phyloP scores from a whole-genome alignment of 345 rosid genomes.

The Hibiscus mutabilis region DNA sequence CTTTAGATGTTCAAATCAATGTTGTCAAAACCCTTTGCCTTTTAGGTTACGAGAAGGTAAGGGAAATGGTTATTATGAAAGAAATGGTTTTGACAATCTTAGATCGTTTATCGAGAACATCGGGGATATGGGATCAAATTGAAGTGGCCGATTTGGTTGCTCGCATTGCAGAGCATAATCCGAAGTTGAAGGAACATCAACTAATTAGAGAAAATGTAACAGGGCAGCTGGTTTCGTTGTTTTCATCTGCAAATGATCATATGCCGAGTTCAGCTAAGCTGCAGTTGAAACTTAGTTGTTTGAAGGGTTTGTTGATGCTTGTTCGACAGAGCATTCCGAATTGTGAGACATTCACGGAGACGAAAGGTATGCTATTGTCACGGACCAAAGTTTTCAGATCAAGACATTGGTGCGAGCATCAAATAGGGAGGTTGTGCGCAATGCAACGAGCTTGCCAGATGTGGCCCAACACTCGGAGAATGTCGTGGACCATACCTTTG shows the following conservation, averaged over 20 bases:
- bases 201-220: slow-evolving; percentile 63
- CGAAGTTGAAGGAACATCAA: neutral
- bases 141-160: slow-evolving; percentile 57
- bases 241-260: slow-evolving; percentile 36
- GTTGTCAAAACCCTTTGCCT: slow-evolving; percentile 33
- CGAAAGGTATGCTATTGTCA: slow-evolving; percentile 83
- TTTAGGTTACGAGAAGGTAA: slow-evolving; percentile 48
- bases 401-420: no score
- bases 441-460: no score
- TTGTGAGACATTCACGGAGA: slow-evolving; percentile 66
- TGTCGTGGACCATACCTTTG: no score
- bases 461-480: no score
- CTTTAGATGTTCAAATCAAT: slow-evolving; percentile 55
- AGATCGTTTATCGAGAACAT: slow-evolving; percentile 51
- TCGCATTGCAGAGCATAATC: slow-evolving; percentile 37
- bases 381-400: no score
- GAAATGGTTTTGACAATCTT: slow-evolving; percentile 47
- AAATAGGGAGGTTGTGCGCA: no score
- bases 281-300: slow-evolving; percentile 46
- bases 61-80: slow-evolving; percentile 38
- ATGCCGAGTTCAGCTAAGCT: neutral
- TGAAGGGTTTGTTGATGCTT: slow-evolving; percentile 72
- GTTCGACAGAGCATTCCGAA: slow-evolving; percentile 51
- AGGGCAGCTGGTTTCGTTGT: slow-evolving; percentile 54
- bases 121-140: slow-evolving; percentile 53